Evolutionary conservation across 2,329 filamentous ascomycete species (phyloP), one percentile per base, ranked within the genome.

Genomic region (Zymoseptoria brevis): DNA sequence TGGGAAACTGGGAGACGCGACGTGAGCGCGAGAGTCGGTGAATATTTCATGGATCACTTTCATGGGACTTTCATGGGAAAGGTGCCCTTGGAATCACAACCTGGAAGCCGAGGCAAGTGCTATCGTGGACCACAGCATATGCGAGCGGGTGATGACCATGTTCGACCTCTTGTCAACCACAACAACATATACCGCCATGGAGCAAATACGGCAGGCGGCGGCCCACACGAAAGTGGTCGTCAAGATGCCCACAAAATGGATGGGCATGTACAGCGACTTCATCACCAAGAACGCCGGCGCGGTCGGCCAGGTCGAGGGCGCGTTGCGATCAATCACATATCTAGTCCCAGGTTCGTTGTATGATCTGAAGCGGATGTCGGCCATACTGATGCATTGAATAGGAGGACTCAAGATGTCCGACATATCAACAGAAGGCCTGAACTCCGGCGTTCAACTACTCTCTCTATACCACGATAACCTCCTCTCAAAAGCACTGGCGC

Each of bases 241-340:
- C 58, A 64, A 57, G 19, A 59, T 73, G 50, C 72, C 72, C 7
- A 63, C 69, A 8, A 68, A 69, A 62, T 71, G 67, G 59, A 60
- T 72, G 53, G 61, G 81, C 64, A 82, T 85, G 76, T 96, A 96
- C 75, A 85, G 86, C 69, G 87, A 94, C 65, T 96, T 97, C 76
- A 93, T 99, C 78, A 88, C 89, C 63, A 94, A 93, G 77, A 99
- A 99, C 74, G 87, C 91, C 62, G 88, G 90, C 70, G 90, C 95
- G 60, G 91, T 99, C 56, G 90, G 90, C 54, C 92, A 96, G 77
- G 93, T 99, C 64, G 94, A 99, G 78, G 95, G 90, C 63, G 90
- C 91, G 13, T 78, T 99, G 71, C 86, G 94, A 48, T 96, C 91
- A 26, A 77, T 99, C 65, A 96, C 93, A 53, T 99, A 99, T 74